Percentiles rank a stretch among this genome's conserved stretches.
These are phyloP conservation scores for Sextonia rubra DNA, from an alignment of 164 flowering plant species.

Conservation along the genomic window DNA sequence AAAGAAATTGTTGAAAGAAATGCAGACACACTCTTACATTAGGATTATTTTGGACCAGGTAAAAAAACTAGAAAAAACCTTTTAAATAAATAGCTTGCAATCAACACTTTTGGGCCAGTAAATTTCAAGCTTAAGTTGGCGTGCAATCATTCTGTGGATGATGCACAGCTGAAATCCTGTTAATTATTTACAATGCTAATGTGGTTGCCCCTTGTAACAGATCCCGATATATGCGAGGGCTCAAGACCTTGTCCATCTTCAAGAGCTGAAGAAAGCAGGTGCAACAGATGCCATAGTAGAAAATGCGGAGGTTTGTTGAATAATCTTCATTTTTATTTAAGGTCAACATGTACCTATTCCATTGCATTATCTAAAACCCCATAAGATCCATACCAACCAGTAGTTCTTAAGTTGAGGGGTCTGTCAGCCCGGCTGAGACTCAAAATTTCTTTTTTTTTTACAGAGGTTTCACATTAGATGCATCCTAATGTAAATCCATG, in stretches of 20 bases:
- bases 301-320: slow-evolving; percentile 60
- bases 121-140: too few relatives aligned
- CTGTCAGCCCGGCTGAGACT: background rate
- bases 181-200: background rate
- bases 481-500: background rate
- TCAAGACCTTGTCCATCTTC: slow-evolving; percentile 66
- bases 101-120: too few relatives aligned
- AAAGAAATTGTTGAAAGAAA: too few relatives aligned
- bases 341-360: background rate
- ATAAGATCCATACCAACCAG: background rate
- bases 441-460: background rate
- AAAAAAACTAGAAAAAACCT: too few relatives aligned
- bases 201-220: slow-evolving; percentile 31
- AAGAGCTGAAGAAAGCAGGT: slow-evolving; percentile 92
- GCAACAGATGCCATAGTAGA: slow-evolving; percentile 95
- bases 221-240: slow-evolving; percentile 92
- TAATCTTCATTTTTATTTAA: background rate
- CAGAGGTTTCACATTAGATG: background rate
- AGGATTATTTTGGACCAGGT: too few relatives aligned
- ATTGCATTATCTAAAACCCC: background rate
- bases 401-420: too few relatives aligned
- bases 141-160: background rate
- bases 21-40: too few relatives aligned
- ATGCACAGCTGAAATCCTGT: background rate
- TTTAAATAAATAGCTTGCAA: too few relatives aligned